phyloP scores from a whole-genome alignment of 257 asterid species.

The Forsythia suspensa region DNA sequence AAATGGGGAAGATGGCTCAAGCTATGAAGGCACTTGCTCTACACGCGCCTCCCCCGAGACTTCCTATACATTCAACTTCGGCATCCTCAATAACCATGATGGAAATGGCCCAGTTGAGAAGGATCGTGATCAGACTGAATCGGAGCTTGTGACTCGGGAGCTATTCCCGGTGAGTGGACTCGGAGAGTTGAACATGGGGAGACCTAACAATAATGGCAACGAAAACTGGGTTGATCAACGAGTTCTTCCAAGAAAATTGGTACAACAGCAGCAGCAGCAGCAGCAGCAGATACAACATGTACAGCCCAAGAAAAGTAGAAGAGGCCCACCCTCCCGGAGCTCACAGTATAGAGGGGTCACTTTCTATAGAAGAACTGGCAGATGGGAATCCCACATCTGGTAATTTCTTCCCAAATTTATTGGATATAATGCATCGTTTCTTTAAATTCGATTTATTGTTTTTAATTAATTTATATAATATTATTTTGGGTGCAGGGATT shows the following conservation, averaged over 20 bases:
- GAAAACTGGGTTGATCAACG: conserved; percentile 21
- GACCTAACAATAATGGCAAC: conserved; percentile 3
- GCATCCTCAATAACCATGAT: conserved; percentile 26
- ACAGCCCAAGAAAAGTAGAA: conserved; percentile 50
- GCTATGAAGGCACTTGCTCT: conserved; percentile 58
- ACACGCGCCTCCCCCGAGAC: conserved; percentile 37
- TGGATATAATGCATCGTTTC: background rate
- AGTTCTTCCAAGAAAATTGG: conserved; percentile 10
- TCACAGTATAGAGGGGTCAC: conserved; percentile 76
- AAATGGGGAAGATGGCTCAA: conserved; percentile 47
- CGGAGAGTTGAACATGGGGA: conserved; percentile 27
- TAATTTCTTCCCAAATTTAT: background rate
- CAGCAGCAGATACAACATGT: conserved; percentile 35
- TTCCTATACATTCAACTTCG: conserved; percentile 45
- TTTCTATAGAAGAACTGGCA: conserved; percentile 70
- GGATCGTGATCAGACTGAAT: conserved; percentile 17
- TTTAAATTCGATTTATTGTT: background rate
- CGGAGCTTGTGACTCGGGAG: conserved; percentile 52
- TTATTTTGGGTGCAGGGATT: conserved; percentile 50
- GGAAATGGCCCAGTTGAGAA: conserved; percentile 1
- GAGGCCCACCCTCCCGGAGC: conserved; percentile 67
- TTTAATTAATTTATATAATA: background rate
- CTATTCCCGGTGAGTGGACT: conserved; percentile 51
- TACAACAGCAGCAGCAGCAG: conserved; percentile 27
- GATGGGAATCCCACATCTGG: conserved; percentile 83